Conservation (phyloP, 495 filamentous ascomycete genomes). For the Tuber indicum region DNA sequence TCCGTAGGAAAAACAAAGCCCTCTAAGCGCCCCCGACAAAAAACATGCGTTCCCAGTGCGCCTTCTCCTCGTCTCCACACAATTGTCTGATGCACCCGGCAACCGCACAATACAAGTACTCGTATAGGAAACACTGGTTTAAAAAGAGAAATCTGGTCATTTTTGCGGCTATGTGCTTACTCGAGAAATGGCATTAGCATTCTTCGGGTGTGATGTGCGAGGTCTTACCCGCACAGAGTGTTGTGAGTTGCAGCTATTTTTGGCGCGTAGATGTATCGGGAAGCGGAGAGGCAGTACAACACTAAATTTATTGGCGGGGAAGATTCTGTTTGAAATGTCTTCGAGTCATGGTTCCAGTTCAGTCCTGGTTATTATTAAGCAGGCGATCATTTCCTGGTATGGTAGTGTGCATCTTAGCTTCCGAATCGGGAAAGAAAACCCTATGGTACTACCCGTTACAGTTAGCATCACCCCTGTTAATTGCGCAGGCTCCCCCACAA, state of each 20-base stretch:
- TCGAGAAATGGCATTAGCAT: background rate
- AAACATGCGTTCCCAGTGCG: background rate
- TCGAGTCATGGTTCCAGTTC: background rate
- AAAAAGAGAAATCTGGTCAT: background rate
- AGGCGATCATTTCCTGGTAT: too few species aligned
- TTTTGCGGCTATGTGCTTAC: background rate
- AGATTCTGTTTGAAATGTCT: too few species aligned
- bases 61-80: background rate
- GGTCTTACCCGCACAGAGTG: background rate
- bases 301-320: background rate
- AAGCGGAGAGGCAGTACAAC: background rate
- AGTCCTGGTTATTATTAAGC: too few species aligned
- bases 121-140: background rate
- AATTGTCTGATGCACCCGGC: background rate
- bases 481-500: too few species aligned
- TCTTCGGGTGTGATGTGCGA: background rate
- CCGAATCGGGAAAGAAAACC: too few species aligned
- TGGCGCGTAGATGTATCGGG: background rate
- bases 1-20: background rate
- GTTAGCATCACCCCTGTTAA: too few species aligned
- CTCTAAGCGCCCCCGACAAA: background rate
- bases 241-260: background rate
- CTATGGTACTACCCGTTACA: too few species aligned
- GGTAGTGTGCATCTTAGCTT: too few species aligned
- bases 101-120: background rate